A percentile compares a stretch with the other conserved stretches of the same genome.
Conservation (phyloP, 345 rosid genomes). For the Conringia planisiliqua region DNA sequence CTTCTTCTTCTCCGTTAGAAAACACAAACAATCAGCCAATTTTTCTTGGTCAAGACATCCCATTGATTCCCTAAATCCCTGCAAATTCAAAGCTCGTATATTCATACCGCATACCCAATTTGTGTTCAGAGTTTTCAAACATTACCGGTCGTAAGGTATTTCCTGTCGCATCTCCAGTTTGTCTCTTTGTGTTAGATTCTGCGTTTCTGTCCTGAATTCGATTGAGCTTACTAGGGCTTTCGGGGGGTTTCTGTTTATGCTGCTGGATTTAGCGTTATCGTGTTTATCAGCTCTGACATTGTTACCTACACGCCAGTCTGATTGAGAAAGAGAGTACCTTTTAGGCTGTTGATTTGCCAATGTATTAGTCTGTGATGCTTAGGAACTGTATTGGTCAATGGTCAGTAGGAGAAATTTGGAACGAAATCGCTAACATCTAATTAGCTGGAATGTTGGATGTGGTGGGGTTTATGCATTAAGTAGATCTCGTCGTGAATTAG, state of each 20-base stretch:
- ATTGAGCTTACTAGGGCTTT: slow-evolving; percentile 4
- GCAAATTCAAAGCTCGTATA: slow-evolving; percentile 5
- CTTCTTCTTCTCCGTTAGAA: slow-evolving; percentile 11
- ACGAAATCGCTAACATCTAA: not conserved
- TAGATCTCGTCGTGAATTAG: slow-evolving; percentile 22
- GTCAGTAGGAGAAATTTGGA: not conserved
- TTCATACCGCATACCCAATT: slow-evolving; percentile 1
- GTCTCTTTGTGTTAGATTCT: not conserved
- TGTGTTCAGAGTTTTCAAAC: not conserved
- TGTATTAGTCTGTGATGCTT: not conserved
- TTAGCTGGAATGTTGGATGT: not conserved
- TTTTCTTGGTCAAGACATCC: not conserved
- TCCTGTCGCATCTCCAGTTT: slow-evolving; percentile 5
- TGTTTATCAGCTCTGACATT: slow-evolving; percentile 7
- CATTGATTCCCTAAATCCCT: slow-evolving; percentile 7
- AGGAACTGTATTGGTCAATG: slow-evolving; percentile 20
- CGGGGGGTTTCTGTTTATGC: not conserved
- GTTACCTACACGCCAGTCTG: not conserved
- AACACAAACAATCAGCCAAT: slow-evolving; percentile 15
- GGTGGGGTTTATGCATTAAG: not conserved
- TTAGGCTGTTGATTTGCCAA: slow-evolving; percentile 3
- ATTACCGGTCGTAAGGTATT: not conserved
- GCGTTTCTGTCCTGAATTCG: slow-evolving; percentile 3
- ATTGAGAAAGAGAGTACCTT: slow-evolving; percentile 12
- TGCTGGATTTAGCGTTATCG: not conserved